These are phyloP conservation scores for Fraxinus cuspidata DNA, from an alignment of 257 asterid species.

Conservation along the genomic window DNA sequence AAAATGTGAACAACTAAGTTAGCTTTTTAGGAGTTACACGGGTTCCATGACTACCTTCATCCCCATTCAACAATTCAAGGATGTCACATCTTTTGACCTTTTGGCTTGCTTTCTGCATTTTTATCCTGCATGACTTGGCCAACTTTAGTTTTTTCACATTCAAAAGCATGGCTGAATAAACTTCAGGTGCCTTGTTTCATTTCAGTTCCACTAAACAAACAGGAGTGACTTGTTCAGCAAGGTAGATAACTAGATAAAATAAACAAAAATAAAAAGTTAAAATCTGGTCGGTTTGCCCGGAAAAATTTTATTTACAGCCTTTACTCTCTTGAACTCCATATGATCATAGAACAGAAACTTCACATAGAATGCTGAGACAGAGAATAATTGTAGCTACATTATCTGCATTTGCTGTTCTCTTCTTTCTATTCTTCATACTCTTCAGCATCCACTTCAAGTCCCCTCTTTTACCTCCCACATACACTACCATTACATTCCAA, in stretches of 20 bases:
- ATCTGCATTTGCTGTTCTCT: slow-evolving; percentile 29
- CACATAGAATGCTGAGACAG: slow-evolving; percentile 23
- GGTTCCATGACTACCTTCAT: background rate
- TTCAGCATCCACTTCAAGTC: slow-evolving; percentile 46
- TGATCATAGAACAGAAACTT: background rate
- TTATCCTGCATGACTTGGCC: slow-evolving; percentile 15
- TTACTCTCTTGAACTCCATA: background rate
- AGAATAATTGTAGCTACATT: slow-evolving; percentile 33
- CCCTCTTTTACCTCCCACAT: slow-evolving; percentile 24
- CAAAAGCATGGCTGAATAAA: slow-evolving; percentile 2
- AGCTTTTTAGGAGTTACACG: background rate
- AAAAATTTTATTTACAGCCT: no score
- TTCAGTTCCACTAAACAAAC: background rate
- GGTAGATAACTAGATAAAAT: no score
- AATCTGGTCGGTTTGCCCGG: no score
- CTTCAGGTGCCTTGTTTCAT: background rate
- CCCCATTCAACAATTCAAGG: background rate
- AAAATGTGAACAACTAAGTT: no score
- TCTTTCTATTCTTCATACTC: slow-evolving; percentile 44
- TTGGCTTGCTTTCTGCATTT: slow-evolving; percentile 24
- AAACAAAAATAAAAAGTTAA: no score
- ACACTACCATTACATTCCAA: slow-evolving; percentile 8
- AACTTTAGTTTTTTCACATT: slow-evolving; percentile 29
- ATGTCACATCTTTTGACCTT: slow-evolving; percentile 27
- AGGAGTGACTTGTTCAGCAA: background rate